Conservation (phyloP, 768 basidiomycete genomes). For the Podaxis carcinomalis region DNA sequence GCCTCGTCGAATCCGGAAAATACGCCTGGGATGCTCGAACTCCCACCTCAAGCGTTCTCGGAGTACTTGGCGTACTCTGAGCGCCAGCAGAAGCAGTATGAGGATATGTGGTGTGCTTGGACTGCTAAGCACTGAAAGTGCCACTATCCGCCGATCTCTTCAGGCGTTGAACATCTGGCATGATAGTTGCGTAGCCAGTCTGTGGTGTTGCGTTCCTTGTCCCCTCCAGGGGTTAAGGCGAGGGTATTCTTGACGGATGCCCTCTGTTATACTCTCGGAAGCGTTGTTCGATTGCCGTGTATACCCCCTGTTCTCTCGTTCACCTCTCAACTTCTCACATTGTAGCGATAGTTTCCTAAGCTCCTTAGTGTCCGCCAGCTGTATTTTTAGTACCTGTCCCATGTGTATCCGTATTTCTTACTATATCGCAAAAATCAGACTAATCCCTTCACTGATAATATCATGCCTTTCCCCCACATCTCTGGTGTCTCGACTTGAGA, state of each 20-base stretch:
- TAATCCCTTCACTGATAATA: not conserved
- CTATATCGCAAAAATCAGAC: not conserved
- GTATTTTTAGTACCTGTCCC: constrained; percentile 4
- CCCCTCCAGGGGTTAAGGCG: not conserved
- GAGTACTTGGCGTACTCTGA: constrained; percentile 53
- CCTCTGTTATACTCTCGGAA: not conserved
- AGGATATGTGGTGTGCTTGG: constrained; percentile 56
- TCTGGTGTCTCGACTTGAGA: not conserved
- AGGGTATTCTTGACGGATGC: not conserved
- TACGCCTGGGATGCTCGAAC: constrained; percentile 53
- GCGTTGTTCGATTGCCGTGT: not conserved
- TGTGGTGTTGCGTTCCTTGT: not conserved
- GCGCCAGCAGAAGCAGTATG: constrained; percentile 50
- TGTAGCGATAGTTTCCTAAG: constrained; percentile 11
- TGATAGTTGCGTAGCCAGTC: not conserved
- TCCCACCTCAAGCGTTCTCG: constrained; percentile 53
- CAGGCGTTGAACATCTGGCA: not conserved
- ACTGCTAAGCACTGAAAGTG: constrained; percentile 21
- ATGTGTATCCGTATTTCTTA: constrained; percentile 11
- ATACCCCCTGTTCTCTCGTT: not conserved
- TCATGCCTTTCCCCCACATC: not conserved
- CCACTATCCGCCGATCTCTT: not conserved
- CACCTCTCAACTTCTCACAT: not conserved
- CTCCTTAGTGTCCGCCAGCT: constrained; percentile 8
- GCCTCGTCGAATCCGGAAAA: not conserved